Conservation (phyloP, 1,284 basidiomycete genomes). For the Violaceomyces palustris region DNA sequence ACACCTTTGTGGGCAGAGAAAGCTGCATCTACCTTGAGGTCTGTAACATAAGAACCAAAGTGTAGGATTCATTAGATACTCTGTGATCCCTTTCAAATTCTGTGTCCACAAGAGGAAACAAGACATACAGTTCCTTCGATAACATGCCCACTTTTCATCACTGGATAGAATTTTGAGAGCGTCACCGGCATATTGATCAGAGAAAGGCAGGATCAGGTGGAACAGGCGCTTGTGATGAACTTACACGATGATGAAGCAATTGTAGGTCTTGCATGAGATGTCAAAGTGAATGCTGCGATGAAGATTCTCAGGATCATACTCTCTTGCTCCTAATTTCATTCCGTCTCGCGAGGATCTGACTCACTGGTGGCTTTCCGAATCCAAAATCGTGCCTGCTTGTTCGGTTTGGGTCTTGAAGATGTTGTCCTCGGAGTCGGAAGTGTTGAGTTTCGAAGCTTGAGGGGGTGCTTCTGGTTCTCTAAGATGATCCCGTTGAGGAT, state of each 20-base stretch:
- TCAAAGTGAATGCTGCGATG: no score
- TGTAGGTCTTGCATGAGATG: slow-evolving; percentile 24
- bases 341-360: no score
- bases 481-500: no score
- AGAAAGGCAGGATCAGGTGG: not conserved
- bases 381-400: no score
- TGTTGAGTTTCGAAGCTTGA: no score
- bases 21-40: slow-evolving; percentile 22
- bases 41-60: not conserved
- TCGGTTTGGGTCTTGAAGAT: no score
- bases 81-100: not conserved
- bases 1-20: slow-evolving; percentile 10
- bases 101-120: not conserved
- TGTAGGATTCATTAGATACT: not conserved
- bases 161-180: not conserved
- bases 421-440: no score
- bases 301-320: no score
- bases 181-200: not conserved
- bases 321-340: no score
- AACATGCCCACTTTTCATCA: slow-evolving; percentile 32
- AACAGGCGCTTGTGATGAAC: not conserved
- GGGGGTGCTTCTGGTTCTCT: no score
- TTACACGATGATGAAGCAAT: slow-evolving; percentile 23
- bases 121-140: slow-evolving; percentile 17
- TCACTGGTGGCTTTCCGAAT: no score